Base-by-base conservation (phyloP, 805 yeast species). In the Candida coleopterorum region DNA sequence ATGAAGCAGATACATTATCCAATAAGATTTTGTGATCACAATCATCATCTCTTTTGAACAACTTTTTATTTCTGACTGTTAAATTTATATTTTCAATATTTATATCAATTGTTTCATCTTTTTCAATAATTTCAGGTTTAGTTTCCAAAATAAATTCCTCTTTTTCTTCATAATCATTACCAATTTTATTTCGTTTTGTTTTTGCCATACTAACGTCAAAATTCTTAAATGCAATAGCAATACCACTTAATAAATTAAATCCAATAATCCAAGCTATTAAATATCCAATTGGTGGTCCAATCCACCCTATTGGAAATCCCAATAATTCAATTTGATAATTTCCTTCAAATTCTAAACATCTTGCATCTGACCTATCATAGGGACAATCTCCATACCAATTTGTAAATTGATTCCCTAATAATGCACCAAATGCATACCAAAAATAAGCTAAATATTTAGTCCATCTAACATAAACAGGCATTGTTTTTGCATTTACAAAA, bases 391-490 rank as follows among this genome's bases (percentile, higher is more conserved):
- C 87, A 28, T 55, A 42, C 61, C 68, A 83, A 23, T 70, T 74
- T 2, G 82, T 65, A 51, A 75, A 86, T 46, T 85, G 80, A 50
- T 79, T 82, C 0, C 88, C 70, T 27, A 72, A 49, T 39, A 80
- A 49, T 2, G 79, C 79, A 2, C 93, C 93, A 56, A 82, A 83
- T 0, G 79, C 80, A 51, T 82, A 86, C 85, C 89, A 87, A 35
- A 81, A 68, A 52, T 75, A 83, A 0, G 90, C 80, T 39, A 80
- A 62, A 56, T 83, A 86, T 52, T 81, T 84, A 4, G 81, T 72
- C 96, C 96, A 86, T 24, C 86, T 68, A 7, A 86, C 94, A 49
- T 87, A 87, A 1, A 84, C 94, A 0, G 95, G 95, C 78, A 85
- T 71, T 1, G 75, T 69, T 6, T 68, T 64, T 1, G 88, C 76